Evolutionary conservation across 129 eudicot genomes (phyloP).

Genomic region (Centrapalus pauciflorus): DNA sequence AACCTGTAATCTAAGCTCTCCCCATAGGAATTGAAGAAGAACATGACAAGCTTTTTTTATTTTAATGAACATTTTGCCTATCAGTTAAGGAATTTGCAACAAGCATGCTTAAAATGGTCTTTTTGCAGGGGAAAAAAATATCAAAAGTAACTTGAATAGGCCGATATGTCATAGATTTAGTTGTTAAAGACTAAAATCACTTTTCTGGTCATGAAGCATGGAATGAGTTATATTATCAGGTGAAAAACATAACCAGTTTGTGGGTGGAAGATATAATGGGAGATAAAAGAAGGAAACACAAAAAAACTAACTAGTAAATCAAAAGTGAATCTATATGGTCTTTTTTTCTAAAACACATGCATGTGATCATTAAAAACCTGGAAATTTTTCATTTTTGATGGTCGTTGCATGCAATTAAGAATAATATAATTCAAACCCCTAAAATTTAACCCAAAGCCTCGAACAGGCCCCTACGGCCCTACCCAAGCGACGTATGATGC

Average conservation of each 20-base stretch:
- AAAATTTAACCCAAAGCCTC: background rate
- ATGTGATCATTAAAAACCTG: background rate
- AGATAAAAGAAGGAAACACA: background rate
- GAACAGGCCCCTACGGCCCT: background rate
- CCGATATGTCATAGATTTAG: background rate
- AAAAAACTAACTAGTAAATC: background rate
- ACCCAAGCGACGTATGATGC: background rate
- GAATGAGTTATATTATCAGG: background rate
- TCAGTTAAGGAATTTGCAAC: background rate
- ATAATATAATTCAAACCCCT: background rate
- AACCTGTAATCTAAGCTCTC: too few species aligned
- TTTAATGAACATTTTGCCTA: background rate
- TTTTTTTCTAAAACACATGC: background rate
- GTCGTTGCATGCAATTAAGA: background rate
- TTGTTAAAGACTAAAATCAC: background rate
- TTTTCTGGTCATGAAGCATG: background rate
- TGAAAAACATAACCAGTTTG: background rate
- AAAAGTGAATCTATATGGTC: background rate
- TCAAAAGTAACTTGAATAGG: background rate
- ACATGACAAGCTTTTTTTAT: too few species aligned
- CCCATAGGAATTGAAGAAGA: too few species aligned
- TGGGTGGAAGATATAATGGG: background rate
- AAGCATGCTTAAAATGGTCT: background rate
- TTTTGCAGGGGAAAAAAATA: background rate
- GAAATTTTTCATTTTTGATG: background rate